Evolutionary conservation across 805 yeast genomes (phyloP).

Genomic region (Hanseniaspora jakobsenii): DNA sequence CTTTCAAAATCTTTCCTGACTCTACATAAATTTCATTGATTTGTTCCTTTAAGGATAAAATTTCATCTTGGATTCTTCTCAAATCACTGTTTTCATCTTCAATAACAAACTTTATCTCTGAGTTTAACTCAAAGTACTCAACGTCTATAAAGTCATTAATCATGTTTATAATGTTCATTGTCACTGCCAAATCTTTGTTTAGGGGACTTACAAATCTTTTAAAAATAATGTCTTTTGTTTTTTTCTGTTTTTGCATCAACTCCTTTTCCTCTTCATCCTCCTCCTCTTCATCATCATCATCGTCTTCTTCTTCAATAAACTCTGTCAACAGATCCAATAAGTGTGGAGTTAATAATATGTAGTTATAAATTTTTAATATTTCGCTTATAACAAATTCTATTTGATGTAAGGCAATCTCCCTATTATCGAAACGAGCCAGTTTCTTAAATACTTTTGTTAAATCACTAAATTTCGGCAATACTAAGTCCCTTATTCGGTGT

Average conservation of each 20-base stretch:
- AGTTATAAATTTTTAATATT: constrained; percentile 77
- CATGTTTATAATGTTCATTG: background rate
- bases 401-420: constrained; percentile 1
- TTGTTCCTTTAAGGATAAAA: constrained; percentile 42
- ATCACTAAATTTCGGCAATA: constrained; percentile 69
- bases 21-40: constrained; percentile 51
- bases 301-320: constrained; percentile 31
- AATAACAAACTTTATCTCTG: constrained; percentile 71
- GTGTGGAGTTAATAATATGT: constrained; percentile 59
- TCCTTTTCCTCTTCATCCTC: constrained; percentile 23
- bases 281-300: constrained; percentile 15
- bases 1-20: constrained; percentile 60
- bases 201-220: constrained; percentile 45
- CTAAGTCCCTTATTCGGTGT: constrained; percentile 51
- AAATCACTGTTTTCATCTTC: constrained; percentile 71
- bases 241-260: no score
- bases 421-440: constrained; percentile 23
- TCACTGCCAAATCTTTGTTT: background rate
- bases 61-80: constrained; percentile 43
- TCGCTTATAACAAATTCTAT: constrained; percentile 47
- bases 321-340: constrained; percentile 40
- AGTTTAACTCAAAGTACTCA: constrained; percentile 61
- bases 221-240: constrained; percentile 34
- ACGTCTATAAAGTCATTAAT: constrained; percentile 44
- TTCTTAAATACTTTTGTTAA: constrained; percentile 63